These are phyloP conservation scores for Hibiscus trionum DNA, from an alignment of 345 rosid genomes.

Conservation along the genomic window DNA sequence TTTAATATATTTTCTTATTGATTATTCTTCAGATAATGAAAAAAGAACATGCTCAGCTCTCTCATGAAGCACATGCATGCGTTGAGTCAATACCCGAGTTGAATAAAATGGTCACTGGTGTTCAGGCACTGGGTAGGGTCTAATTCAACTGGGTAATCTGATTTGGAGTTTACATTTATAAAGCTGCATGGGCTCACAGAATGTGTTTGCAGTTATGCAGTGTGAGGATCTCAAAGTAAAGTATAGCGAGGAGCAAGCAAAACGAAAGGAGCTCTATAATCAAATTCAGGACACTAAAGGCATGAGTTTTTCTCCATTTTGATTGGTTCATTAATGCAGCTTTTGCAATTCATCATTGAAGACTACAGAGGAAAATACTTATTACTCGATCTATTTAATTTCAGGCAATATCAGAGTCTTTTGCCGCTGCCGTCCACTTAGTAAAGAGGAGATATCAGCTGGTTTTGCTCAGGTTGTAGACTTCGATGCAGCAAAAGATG, in stretches of 20 bases:
- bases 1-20: slow-evolving; percentile 2
- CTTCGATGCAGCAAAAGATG: slow-evolving; percentile 79
- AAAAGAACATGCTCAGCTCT: slow-evolving; percentile 69
- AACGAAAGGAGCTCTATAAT: slow-evolving; percentile 84
- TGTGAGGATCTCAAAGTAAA: slow-evolving; percentile 86
- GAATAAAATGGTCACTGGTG: slow-evolving; percentile 75
- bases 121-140: slow-evolving; percentile 77
- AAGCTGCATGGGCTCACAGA: slow-evolving; percentile 14
- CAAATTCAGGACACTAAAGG: slow-evolving; percentile 90
- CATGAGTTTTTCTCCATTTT: slow-evolving; percentile 6
- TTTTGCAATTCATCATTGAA: neutral
- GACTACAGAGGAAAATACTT: neutral
- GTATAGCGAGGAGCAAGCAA: slow-evolving; percentile 74
- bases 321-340: slow-evolving; percentile 3
- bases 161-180: slow-evolving; percentile 3
- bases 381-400: slow-evolving; percentile 8
- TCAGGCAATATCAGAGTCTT: slow-evolving; percentile 96
- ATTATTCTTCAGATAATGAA: slow-evolving; percentile 55
- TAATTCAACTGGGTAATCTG: neutral
- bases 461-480: slow-evolving; percentile 57
- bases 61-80: slow-evolving; percentile 75
- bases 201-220: slow-evolving; percentile 54
- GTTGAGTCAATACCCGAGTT: slow-evolving; percentile 69
- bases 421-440: slow-evolving; percentile 89
- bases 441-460: slow-evolving; percentile 54